Evolutionary conservation across 257 asterid genomes (phyloP).

Genomic region (Solanum okadae): DNA sequence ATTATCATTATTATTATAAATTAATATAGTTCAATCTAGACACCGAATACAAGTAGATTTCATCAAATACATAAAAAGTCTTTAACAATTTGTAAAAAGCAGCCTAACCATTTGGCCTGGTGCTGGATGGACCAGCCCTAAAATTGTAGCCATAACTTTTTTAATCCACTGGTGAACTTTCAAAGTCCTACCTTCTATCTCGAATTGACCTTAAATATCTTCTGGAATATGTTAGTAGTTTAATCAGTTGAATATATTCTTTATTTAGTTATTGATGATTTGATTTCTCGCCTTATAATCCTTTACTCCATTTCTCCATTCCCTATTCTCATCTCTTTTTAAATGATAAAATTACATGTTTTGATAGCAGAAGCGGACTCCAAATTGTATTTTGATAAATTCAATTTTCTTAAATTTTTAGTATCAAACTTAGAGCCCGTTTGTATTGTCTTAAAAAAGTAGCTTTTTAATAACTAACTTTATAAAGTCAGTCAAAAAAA

Average conservation of each 20-base stretch:
- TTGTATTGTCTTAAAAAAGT: neutral
- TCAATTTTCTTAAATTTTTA: no score
- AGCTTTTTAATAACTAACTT: no score
- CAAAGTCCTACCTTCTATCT: neutral
- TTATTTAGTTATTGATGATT: no score
- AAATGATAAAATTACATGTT: neutral
- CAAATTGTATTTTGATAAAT: neutral
- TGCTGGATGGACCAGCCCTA: neutral
- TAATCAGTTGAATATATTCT: no score
- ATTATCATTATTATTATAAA: no score
- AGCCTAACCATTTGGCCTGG: neutral
- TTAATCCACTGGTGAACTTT: neutral
- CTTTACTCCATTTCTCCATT: neutral
- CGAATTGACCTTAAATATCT: neutral
- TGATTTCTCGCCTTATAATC: neutral
- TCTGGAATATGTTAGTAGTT: neutral
- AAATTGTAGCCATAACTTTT: neutral
- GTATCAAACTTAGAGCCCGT: neutral
- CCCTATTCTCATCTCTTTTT: neutral
- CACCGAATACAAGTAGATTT: neutral
- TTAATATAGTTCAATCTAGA: neutral
- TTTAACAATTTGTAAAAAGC: neutral
- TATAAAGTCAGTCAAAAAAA: neutral
- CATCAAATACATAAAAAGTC: neutral
- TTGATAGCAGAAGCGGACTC: neutral